Percentiles rank a stretch among this genome's conserved stretches.
Conservation (phyloP, 139 green algal genomes). For the Mesotaenium endlicherianum region DNA sequence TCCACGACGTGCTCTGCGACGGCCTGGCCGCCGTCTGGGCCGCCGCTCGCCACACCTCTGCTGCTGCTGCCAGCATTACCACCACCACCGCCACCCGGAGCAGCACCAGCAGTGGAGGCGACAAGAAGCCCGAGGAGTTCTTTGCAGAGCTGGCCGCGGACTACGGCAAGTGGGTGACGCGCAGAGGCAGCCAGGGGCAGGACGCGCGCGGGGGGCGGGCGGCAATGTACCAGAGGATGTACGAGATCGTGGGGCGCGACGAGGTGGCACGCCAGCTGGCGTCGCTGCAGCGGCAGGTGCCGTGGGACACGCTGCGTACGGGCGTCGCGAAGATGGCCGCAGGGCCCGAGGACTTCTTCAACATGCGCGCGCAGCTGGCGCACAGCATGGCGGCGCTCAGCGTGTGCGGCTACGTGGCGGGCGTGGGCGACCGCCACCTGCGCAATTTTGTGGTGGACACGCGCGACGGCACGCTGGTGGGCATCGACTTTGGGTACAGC, state of each 20-base stretch:
- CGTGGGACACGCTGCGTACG: conserved; percentile 57
- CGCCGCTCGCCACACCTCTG: too few relatives aligned
- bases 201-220: too few relatives aligned
- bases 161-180: conserved; percentile 2
- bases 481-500: conserved; percentile 79
- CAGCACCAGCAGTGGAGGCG: background rate
- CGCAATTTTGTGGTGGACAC: conserved; percentile 70
- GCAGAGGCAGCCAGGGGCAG: background rate
- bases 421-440: conserved; percentile 72
- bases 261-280: background rate
- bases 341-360: conserved; percentile 60
- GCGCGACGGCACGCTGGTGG: conserved; percentile 33
- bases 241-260: background rate
- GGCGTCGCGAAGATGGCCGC: conserved; percentile 31
- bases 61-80: background rate
- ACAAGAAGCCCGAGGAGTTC: conserved; percentile 10
- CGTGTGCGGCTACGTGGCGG: conserved; percentile 51
- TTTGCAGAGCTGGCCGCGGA: background rate
- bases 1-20: conserved; percentile 24
- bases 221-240: conserved; percentile 23
- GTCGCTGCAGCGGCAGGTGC: conserved; percentile 29
- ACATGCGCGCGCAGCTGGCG: conserved; percentile 49
- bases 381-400: conserved; percentile 56
- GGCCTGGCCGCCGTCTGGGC: conserved; percentile 4
- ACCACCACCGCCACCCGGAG: background rate